Percentiles rank a stretch among this genome's conserved stretches.
Evolutionary conservation across 495 filamentous ascomycete genomes (phyloP).

Genomic region (Viridothelium virens): DNA sequence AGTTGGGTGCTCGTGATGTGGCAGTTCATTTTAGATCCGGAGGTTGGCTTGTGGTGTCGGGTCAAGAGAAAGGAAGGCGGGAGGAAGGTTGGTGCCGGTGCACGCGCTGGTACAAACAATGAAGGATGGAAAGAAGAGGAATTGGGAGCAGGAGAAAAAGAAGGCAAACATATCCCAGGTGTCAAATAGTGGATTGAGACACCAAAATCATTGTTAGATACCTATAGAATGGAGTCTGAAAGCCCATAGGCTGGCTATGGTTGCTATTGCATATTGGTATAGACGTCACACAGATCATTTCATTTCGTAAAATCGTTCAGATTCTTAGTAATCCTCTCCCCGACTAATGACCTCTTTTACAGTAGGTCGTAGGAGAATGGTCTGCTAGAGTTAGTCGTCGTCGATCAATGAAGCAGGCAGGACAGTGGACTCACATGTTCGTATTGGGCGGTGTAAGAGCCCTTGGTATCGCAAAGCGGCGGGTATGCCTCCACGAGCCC

Average conservation of each 20-base stretch:
- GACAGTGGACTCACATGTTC: conserved; percentile 67
- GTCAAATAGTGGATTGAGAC: conserved; percentile 20
- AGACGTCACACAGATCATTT: background rate
- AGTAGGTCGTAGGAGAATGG: conserved; percentile 75
- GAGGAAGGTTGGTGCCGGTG: conserved; percentile 50
- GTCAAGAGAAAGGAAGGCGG: conserved; percentile 85
- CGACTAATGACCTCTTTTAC: conserved; percentile 91
- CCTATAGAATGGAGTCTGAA: background rate
- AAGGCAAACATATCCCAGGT: conserved; percentile 24
- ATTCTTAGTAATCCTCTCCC: conserved; percentile 70
- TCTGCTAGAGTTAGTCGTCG: conserved; percentile 47
- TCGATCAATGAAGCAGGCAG: conserved; percentile 18
- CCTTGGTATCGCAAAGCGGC: conserved; percentile 84
- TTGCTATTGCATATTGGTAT: background rate
- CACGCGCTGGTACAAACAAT: background rate
- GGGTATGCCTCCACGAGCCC: conserved; percentile 89
- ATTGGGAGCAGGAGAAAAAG: conserved; percentile 38
- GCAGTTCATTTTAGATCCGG: conserved; percentile 85
- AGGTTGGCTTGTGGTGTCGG: conserved; percentile 80
- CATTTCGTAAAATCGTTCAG: background rate
- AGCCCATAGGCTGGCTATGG: background rate
- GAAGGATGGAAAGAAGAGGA: conserved; percentile 44
- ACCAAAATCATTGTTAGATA: background rate
- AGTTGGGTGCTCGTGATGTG: conserved; percentile 92
- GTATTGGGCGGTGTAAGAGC: conserved; percentile 88